Conservation (phyloP, 2,329 filamentous ascomycete genomes). For the Cadophora malorum region DNA sequence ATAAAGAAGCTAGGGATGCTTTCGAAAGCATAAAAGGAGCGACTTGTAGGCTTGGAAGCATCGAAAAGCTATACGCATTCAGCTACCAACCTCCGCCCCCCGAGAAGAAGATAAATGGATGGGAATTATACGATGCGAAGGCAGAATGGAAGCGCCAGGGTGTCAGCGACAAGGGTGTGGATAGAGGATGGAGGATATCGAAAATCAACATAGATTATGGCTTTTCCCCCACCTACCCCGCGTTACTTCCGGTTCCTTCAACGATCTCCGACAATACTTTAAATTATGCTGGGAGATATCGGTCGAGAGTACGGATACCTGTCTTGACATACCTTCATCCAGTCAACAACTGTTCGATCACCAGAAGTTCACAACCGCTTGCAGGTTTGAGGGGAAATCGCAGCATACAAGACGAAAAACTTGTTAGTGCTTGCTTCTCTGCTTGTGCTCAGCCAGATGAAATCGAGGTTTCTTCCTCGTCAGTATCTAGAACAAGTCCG, state of each 20-base stretch:
- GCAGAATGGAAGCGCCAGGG: conserved; percentile 89
- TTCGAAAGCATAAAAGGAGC: conserved; percentile 85
- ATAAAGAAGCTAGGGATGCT: conserved; percentile 77
- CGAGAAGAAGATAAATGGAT: conserved; percentile 79
- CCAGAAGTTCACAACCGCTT: conserved; percentile 89
- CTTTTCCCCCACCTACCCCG: conserved; percentile 93
- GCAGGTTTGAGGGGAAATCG: conserved; percentile 86
- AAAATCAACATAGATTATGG: conserved; percentile 87
- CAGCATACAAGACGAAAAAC: conserved; percentile 93
- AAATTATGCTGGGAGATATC: conserved; percentile 89
- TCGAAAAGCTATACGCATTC: conserved; percentile 93
- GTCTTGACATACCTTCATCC: conserved; percentile 94
- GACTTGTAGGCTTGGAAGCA: conserved; percentile 80
- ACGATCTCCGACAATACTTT: conserved; percentile 96
- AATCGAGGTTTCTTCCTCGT: conserved; percentile 36
- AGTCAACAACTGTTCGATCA: conserved; percentile 96
- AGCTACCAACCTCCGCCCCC: conserved; percentile 76
- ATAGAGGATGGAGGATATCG: conserved; percentile 79
- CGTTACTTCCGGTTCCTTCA: conserved; percentile 81
- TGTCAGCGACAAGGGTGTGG: conserved; percentile 76
- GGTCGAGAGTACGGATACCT: conserved; percentile 87
- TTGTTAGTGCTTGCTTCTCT: conserved; percentile 90
- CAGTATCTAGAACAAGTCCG: conserved; percentile 48
- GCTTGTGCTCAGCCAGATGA: conserved; percentile 52
- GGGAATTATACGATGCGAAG: conserved; percentile 83